These are phyloP conservation scores for Paracoccidioides lutzii DNA, from an alignment of 2,329 filamentous ascomycete species.

Conservation along the genomic window DNA sequence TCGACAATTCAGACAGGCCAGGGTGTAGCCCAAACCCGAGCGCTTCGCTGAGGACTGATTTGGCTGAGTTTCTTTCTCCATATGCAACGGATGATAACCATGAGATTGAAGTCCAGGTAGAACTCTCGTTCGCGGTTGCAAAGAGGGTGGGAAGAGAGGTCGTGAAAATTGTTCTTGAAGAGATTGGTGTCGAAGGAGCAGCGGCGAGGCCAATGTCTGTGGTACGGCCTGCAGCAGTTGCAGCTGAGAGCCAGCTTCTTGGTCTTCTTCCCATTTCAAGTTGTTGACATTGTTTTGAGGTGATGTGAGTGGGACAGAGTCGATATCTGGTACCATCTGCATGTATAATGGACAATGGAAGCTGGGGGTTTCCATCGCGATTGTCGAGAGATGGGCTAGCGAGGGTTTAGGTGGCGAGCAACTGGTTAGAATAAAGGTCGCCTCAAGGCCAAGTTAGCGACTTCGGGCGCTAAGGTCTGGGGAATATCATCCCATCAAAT, in stretches of 20 bases:
- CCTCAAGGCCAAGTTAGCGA: too few relatives aligned
- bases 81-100: neutral
- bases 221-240: neutral
- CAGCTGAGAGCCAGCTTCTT: neutral
- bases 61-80: neutral
- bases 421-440: neutral
- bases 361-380: neutral
- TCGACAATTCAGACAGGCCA: conserved; percentile 6
- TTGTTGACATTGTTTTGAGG: neutral
- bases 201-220: neutral
- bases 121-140: neutral
- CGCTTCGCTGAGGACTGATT: neutral
- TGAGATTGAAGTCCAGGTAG: neutral
- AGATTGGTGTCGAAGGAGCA: neutral
- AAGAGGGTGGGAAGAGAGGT: neutral
- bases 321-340: neutral
- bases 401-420: neutral
- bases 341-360: neutral
- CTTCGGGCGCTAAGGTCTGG: too few relatives aligned
- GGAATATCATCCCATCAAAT: too few relatives aligned
- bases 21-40: neutral
- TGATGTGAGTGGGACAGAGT: neutral
- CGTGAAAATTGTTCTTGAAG: neutral
- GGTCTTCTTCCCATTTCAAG: neutral
- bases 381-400: neutral